phyloP scores from a whole-genome alignment of 305 asterid genomes.

The Fraxinus angustifolia region DNA sequence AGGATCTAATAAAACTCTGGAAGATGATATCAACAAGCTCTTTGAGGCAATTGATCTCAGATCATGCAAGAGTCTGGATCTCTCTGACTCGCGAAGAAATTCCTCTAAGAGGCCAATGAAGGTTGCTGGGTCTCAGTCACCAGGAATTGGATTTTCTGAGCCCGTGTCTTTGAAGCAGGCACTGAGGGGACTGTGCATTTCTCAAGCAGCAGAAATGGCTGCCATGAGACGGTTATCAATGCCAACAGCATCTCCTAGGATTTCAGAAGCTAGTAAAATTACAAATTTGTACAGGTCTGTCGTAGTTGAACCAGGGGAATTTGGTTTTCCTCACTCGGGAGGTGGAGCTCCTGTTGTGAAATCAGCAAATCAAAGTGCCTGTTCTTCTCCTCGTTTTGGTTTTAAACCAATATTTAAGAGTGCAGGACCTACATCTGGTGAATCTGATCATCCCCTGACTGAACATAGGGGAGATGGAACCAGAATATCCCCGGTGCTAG shows the following conservation, averaged over 20 bases:
- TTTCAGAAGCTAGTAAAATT: conserved; percentile 51
- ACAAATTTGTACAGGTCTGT: conserved; percentile 37
- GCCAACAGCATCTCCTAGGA: conserved; percentile 67
- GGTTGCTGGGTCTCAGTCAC: conserved; percentile 51
- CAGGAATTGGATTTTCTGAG: conserved; percentile 74
- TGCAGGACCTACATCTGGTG: background rate
- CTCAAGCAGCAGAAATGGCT: conserved; percentile 94
- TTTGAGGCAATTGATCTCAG: conserved; percentile 64
- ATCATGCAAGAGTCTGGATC: conserved; percentile 68
- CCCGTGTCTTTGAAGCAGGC: conserved; percentile 89
- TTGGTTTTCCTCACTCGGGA: conserved; percentile 25
- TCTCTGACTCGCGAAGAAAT: conserved; percentile 60
- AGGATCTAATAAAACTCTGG: conserved; percentile 37
- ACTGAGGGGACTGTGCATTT: conserved; percentile 81
- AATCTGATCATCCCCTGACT: conserved; percentile 16
- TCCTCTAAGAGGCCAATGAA: conserved; percentile 82
- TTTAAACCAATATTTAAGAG: conserved; percentile 2
- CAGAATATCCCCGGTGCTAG: background rate
- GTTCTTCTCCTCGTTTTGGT: conserved; percentile 31
- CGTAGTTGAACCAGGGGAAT: conserved; percentile 16
- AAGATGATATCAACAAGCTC: conserved; percentile 75
- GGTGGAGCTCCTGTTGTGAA: conserved; percentile 23
- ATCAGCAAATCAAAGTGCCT: conserved; percentile 34
- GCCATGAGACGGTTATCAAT: conserved; percentile 60
- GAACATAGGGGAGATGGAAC: background rate